phyloP scores from a whole-genome alignment of 164 flowering plant species.

The Hamamelis virginiana region DNA sequence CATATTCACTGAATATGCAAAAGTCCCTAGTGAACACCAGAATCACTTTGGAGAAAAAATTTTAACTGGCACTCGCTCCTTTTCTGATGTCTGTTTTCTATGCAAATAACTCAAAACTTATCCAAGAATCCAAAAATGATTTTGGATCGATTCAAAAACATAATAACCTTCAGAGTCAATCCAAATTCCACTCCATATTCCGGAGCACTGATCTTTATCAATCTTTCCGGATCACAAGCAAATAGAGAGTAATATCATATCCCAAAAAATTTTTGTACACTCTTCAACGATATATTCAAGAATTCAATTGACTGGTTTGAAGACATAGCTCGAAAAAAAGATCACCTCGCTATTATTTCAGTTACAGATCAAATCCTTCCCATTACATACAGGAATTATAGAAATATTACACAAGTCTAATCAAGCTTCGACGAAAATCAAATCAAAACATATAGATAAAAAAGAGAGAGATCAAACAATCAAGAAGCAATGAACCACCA shows the following conservation, averaged over 20 bases:
- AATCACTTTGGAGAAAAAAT: neutral
- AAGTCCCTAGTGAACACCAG: neutral
- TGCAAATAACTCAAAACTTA: neutral
- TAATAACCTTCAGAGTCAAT: neutral
- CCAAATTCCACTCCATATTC: neutral
- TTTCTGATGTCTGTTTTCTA: too few species aligned
- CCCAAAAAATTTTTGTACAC: neutral
- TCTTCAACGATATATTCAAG: neutral
- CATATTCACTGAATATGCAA: neutral
- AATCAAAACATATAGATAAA: neutral
- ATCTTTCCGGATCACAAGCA: too few species aligned
- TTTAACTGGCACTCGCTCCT: neutral
- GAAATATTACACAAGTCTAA: neutral
- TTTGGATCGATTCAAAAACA: neutral
- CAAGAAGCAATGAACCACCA: neutral
- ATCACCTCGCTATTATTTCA: neutral
- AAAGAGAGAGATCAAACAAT: neutral
- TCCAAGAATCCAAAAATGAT: neutral
- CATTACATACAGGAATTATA: neutral
- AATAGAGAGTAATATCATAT: too few species aligned
- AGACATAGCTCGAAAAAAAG: too few species aligned
- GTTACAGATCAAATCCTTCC: conserved; percentile 2
- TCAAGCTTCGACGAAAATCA: neutral
- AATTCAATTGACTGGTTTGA: conserved; percentile 1
- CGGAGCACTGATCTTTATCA: neutral